Evolutionary conservation across 2,329 filamentous ascomycete species (phyloP).

Genomic region (Esteya vermicola): DNA sequence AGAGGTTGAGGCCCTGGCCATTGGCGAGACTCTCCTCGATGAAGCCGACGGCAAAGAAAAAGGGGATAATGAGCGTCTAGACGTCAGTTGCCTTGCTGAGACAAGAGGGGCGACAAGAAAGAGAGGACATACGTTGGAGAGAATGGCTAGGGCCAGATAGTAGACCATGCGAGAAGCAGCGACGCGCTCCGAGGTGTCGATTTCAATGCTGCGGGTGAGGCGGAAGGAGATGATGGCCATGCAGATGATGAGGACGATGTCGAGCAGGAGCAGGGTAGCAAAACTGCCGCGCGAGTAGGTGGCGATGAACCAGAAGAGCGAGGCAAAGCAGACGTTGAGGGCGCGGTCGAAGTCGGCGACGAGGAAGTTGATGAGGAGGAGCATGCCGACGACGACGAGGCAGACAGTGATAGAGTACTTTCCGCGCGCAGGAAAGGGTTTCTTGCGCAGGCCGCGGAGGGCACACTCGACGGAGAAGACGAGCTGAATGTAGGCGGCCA

Average conservation of each 20-base stretch:
- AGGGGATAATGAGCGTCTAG: conserved; percentile 46
- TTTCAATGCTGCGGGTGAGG: conserved; percentile 36
- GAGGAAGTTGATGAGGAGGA: conserved; percentile 41
- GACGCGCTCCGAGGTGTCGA: conserved; percentile 45
- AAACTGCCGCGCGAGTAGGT: conserved; percentile 45
- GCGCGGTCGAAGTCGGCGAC: conserved; percentile 41
- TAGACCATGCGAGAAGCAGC: conserved; percentile 57
- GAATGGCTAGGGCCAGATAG: conserved; percentile 42
- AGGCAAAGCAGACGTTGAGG: conserved; percentile 49
- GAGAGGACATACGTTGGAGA: conserved; percentile 37
- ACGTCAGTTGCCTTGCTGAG: too few species aligned
- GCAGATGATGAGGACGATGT: conserved; percentile 33
- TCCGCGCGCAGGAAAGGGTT: conserved; percentile 42
- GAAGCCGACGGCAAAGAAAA: conserved; percentile 44
- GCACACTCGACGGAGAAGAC: conserved; percentile 51
- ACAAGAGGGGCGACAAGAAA: neutral
- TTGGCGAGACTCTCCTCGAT: conserved; percentile 14
- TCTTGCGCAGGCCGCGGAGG: conserved; percentile 36
- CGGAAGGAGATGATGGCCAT: conserved; percentile 41
- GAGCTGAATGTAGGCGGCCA: conserved; percentile 51
- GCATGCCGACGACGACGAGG: conserved; percentile 31
- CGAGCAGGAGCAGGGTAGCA: conserved; percentile 34
- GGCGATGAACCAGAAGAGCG: conserved; percentile 52
- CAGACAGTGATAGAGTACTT: conserved; percentile 48
- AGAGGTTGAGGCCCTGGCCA: conserved; percentile 30